Evolutionary conservation across 768 basidiomycete genomes (phyloP).

Genomic region (Mycena venus): DNA sequence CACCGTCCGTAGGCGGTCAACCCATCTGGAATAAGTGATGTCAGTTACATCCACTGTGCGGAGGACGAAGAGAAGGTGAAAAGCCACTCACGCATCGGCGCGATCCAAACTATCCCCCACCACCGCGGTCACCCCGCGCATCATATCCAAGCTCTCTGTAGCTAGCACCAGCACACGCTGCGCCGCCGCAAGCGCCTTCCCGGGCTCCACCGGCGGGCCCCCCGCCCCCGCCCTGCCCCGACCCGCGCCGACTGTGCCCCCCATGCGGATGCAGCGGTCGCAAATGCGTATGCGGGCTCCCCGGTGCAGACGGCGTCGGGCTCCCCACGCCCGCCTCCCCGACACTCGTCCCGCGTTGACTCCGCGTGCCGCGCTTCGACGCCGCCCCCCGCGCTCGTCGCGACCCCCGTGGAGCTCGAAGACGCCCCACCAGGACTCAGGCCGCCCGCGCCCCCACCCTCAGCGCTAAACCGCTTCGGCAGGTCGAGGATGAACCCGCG

Average conservation of each 20-base stretch:
- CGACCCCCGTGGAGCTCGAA: conserved; percentile 45
- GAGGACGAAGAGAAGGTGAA: conserved; percentile 9
- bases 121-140: conserved; percentile 88
- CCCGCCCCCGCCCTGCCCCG: conserved; percentile 7
- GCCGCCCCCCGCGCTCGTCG: conserved; percentile 42
- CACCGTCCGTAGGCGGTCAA: conserved; percentile 82
- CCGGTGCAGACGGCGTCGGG: conserved; percentile 35
- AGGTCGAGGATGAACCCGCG: conserved; percentile 82
- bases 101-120: conserved; percentile 90
- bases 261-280: conserved; percentile 32
- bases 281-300: conserved; percentile 43
- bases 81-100: conserved; percentile 79
- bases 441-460: conserved; percentile 34
- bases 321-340: conserved; percentile 40
- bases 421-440: conserved; percentile 44
- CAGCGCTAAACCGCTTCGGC: conserved; percentile 55
- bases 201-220: conserved; percentile 53
- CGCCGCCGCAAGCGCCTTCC: conserved; percentile 79
- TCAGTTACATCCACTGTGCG: conserved; percentile 20
- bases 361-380: conserved; percentile 48
- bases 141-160: conserved; percentile 94
- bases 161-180: conserved; percentile 87
- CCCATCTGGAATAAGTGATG: conserved; percentile 68
- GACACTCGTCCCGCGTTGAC: conserved; percentile 55
- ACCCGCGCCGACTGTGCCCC: conserved; percentile 23